Evolutionary conservation across 768 basidiomycete genomes (phyloP).

Genomic region (Naganishia onofrii): DNA sequence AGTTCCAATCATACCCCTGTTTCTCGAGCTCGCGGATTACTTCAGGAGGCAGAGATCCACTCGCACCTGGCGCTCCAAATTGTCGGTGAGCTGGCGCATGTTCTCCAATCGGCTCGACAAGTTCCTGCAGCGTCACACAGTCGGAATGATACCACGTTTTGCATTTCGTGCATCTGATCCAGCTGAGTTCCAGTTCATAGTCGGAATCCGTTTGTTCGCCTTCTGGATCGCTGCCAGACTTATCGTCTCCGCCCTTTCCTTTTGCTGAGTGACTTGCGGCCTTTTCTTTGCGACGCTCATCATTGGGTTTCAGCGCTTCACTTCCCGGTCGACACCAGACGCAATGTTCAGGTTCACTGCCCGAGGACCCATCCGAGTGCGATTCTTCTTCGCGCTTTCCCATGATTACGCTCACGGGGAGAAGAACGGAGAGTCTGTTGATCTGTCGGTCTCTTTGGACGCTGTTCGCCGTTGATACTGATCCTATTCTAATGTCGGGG

Average conservation of each 20-base stretch:
- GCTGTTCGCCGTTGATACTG: too few species aligned
- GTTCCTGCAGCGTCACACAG: slow-evolving; percentile 35
- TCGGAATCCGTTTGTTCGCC: neutral
- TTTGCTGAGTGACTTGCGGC: neutral
- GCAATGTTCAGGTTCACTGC: neutral
- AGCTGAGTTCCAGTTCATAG: slow-evolving; percentile 33
- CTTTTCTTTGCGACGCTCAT: neutral
- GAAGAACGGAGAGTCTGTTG: too few species aligned
- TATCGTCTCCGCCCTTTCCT: too few species aligned
- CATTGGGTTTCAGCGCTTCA: slow-evolving; percentile 6
- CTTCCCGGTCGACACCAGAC: slow-evolving; percentile 19
- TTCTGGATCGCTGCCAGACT: neutral
- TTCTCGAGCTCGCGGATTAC: neutral
- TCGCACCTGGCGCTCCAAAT: slow-evolving; percentile 6
- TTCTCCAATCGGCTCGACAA: neutral
- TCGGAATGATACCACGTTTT: slow-evolving; percentile 45
- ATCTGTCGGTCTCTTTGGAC: too few species aligned
- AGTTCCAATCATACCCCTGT: slow-evolving; percentile 9
- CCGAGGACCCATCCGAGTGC: neutral
- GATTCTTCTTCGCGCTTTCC: neutral
- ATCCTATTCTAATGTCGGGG: too few species aligned
- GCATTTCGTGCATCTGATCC: slow-evolving; percentile 48
- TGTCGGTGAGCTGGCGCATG: too few species aligned
- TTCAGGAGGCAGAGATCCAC: slow-evolving; percentile 12
- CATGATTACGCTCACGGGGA: neutral